Evolutionary conservation across 1,284 basidiomycete genomes (phyloP).

Genomic region (Kalmanozyma brasiliensis): DNA sequence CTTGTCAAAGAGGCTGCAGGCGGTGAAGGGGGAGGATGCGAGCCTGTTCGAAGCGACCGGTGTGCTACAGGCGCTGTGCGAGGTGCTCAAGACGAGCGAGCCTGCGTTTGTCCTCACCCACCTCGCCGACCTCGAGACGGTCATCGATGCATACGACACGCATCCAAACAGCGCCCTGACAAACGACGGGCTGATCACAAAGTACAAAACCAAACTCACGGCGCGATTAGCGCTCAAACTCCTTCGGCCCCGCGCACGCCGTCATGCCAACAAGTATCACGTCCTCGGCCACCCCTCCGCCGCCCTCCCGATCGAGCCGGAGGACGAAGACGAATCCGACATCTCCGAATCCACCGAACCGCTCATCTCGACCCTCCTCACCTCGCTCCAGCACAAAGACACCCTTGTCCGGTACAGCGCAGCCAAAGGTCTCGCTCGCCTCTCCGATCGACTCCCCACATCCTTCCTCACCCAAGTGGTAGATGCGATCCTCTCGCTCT

Average conservation of each 20-base stretch:
- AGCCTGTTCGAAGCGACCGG: slow-evolving; percentile 72
- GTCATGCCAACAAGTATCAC: slow-evolving; percentile 27
- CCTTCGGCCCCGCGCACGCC: slow-evolving; percentile 36
- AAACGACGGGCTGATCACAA: slow-evolving; percentile 50
- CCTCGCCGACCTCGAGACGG: slow-evolving; percentile 30
- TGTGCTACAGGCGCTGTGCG: slow-evolving; percentile 78
- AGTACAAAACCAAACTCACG: slow-evolving; percentile 62
- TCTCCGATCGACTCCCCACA: slow-evolving; percentile 81
- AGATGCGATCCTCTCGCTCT: slow-evolving; percentile 80
- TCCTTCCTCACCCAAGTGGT: slow-evolving; percentile 83
- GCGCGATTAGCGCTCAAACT: slow-evolving; percentile 60
- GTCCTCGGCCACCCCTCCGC: slow-evolving; percentile 1
- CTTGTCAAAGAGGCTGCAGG: slow-evolving; percentile 10
- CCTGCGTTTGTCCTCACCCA: slow-evolving; percentile 34
- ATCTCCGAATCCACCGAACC: slow-evolving; percentile 83
- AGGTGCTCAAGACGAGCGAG: slow-evolving; percentile 75
- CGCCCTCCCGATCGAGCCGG: slow-evolving; percentile 2
- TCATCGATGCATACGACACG: slow-evolving; percentile 62
- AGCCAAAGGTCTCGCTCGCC: slow-evolving; percentile 89
- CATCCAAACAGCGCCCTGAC: slow-evolving; percentile 59
- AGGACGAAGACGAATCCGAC: slow-evolving; percentile 72
- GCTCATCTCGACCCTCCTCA: slow-evolving; percentile 80
- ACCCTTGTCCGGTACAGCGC: slow-evolving; percentile 94
- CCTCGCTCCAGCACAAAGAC: slow-evolving; percentile 88
- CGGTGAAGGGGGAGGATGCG: slow-evolving; percentile 10